Conservation (phyloP, 768 basidiomycete species). For the Royoungia palumana region DNA sequence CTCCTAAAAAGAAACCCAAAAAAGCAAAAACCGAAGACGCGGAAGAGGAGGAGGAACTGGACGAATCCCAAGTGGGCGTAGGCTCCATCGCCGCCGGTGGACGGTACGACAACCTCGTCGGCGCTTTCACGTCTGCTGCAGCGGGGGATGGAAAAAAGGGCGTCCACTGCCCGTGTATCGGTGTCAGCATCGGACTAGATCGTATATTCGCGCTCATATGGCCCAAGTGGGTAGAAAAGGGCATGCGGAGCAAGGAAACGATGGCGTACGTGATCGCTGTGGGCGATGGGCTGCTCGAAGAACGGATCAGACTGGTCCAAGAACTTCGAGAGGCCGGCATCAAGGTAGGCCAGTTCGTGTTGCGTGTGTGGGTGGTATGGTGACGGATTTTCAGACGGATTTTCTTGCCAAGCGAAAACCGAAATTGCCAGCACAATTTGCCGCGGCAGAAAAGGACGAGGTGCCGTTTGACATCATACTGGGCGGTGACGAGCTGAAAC, state of each 20-base stretch:
- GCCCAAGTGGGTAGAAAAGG: conserved; percentile 78
- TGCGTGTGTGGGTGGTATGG: neutral
- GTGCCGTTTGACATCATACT: conserved; percentile 92
- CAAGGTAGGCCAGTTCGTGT: conserved; percentile 49
- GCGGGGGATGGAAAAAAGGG: conserved; percentile 71
- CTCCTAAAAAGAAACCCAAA: conserved; percentile 39
- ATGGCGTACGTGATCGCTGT: conserved; percentile 93
- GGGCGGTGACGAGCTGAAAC: conserved; percentile 81
- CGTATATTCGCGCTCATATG: conserved; percentile 88
- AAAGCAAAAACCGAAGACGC: conserved; percentile 42
- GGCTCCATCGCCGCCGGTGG: conserved; percentile 99
- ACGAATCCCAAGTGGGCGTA: conserved; percentile 91
- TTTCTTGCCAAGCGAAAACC: conserved; percentile 93
- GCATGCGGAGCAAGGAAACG: conserved; percentile 83
- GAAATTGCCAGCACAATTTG: conserved; percentile 83
- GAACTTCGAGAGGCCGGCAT: conserved; percentile 84
- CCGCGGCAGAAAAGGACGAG: conserved; percentile 85
- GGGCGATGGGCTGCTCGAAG: conserved; percentile 83
- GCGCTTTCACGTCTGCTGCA: conserved; percentile 83
- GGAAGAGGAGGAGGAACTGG: conserved; percentile 77
- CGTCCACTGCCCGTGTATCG: conserved; percentile 77
- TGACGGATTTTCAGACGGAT: conserved; percentile 57
- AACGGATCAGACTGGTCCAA: conserved; percentile 76
- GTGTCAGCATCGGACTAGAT: conserved; percentile 91
- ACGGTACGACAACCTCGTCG: conserved; percentile 92